Base-by-base conservation (phyloP, 768 basidiomycete species). In the Hygrophoropsis aurantiaca region DNA sequence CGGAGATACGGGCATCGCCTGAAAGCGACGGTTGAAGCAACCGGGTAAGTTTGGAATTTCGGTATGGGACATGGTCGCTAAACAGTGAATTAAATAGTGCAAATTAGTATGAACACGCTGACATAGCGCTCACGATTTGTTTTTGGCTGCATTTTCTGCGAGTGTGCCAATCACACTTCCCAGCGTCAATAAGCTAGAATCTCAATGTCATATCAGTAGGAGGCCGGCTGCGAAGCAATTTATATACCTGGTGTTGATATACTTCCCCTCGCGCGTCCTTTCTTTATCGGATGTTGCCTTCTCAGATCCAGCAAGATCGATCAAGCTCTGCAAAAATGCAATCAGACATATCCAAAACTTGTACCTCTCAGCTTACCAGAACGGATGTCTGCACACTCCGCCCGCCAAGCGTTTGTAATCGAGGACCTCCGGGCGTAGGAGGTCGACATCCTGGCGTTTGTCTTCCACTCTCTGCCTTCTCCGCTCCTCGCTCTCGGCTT, bases 281-380 rank as follows among this genome's bases (percentile, higher is more conserved):
- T 97, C 94, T 64, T 94, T 95, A 65, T 94, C 92, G 1, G 88
- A 90, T 0, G 94, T 97, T 0, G 94, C 95, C 62, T 87, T 92
- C 63, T 99, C 97, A 0, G 93, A 95, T 3, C 97, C 97, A 41
- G 97, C 97, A 10, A 99, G 74, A 75, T 99, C 94, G 49, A 97
- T 97, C 40, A 97, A 73, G 62, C 87, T 93, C 89, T 93, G 54
- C 3, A 50, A 8, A 38, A 38, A 4, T 58, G 32, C 26, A 42
- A n/a, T 11, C 36, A 21, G 15, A 26, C 36, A 11, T 33, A 13
- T 15, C 20, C 24, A n/a, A 52, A 48, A 24, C 18, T 18, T 16
- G 15, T 24, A n/a, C n/a, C 33, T 42, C 24, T 52, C 43, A 3
- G 65, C 77, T 47, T 44, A 85, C 90, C 74, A 87, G 65, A 30